A percentile compares a stretch with the other conserved stretches of the same genome.
phyloP scores from a whole-genome alignment of 176 grass and related monocot species.

The Bromus sterilis region DNA sequence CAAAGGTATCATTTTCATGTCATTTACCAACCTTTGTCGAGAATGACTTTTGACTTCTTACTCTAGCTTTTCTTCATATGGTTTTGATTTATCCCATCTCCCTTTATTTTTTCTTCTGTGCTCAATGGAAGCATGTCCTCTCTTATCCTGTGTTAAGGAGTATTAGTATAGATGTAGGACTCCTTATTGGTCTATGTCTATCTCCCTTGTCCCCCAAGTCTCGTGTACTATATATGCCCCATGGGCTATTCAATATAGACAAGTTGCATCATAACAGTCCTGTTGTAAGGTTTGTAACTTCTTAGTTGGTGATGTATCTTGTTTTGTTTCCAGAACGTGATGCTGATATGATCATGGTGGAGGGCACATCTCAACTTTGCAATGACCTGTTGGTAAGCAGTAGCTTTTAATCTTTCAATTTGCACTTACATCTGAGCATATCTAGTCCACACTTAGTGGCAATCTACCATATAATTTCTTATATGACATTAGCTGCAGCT shows the following conservation, averaged over 20 bases:
- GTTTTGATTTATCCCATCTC: background rate
- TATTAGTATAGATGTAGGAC: too few species aligned
- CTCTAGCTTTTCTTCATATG: background rate
- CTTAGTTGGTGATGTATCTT: background rate
- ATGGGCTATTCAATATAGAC: too few species aligned
- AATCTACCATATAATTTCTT: background rate
- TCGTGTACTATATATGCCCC: too few species aligned
- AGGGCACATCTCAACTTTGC: slow-evolving; percentile 92
- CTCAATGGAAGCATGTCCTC: background rate
- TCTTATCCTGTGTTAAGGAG: background rate
- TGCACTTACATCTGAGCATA: slow-evolving; percentile 1
- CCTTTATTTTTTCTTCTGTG: background rate
- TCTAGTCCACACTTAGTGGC: background rate
- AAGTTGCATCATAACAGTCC: too few species aligned
- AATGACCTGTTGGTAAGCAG: slow-evolving; percentile 66
- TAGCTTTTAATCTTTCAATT: background rate
- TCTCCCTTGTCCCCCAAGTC: too few species aligned
- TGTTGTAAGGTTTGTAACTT: background rate
- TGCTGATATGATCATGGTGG: slow-evolving; percentile 92
- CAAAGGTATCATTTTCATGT: slow-evolving; percentile 54
- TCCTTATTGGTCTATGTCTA: too few species aligned
- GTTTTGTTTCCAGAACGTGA: slow-evolving; percentile 60
- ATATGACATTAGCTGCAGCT: background rate
- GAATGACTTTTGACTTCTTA: background rate
- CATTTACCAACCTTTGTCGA: background rate